Percentiles rank a stretch among this genome's conserved stretches.
Conservation (phyloP, 148 eudicot species). For the Chenopodium berlandieri region DNA sequence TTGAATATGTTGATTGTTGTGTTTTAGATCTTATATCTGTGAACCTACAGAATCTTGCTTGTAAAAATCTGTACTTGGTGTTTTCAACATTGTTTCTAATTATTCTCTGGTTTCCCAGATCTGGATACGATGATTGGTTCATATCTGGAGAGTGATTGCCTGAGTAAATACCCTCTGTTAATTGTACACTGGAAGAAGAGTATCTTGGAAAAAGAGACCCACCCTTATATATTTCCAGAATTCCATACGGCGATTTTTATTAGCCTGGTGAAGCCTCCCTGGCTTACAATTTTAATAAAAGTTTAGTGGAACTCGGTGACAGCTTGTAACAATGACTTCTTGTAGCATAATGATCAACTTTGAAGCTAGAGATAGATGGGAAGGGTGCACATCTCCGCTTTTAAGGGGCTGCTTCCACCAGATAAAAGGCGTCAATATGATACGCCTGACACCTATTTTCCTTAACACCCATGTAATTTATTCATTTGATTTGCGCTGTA, state of each 20-base stretch:
- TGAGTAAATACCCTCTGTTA: not conserved
- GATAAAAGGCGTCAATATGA: not conserved
- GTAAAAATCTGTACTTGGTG: not conserved
- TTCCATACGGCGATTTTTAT: not conserved
- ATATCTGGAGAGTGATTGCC: not conserved
- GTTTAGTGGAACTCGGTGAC: slow-evolving; percentile 7
- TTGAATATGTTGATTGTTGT: not conserved
- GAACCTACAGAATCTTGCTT: not conserved
- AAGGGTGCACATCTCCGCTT: slow-evolving; percentile 31
- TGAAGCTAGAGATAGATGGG: slow-evolving; percentile 14
- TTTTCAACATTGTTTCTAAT: not conserved
- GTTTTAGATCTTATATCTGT: not conserved
- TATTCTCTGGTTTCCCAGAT: slow-evolving; percentile 21
- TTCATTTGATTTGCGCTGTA: slow-evolving; percentile 22
- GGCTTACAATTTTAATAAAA: slow-evolving; percentile 6
- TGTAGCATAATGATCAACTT: slow-evolving; percentile 20
- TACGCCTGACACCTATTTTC: not conserved
- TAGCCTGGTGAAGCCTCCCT: slow-evolving; percentile 14
- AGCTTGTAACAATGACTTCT: slow-evolving; percentile 24
- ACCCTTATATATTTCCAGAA: not conserved
- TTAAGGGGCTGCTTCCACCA: slow-evolving; percentile 31
- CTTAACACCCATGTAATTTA: slow-evolving; percentile 11
- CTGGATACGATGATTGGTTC: not conserved
- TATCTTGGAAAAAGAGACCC: not conserved
- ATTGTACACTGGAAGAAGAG: slow-evolving; percentile 1